These are phyloP conservation scores for Apiospora malaysiana DNA, from an alignment of 2,329 filamentous ascomycete species.

Conservation along the genomic window DNA sequence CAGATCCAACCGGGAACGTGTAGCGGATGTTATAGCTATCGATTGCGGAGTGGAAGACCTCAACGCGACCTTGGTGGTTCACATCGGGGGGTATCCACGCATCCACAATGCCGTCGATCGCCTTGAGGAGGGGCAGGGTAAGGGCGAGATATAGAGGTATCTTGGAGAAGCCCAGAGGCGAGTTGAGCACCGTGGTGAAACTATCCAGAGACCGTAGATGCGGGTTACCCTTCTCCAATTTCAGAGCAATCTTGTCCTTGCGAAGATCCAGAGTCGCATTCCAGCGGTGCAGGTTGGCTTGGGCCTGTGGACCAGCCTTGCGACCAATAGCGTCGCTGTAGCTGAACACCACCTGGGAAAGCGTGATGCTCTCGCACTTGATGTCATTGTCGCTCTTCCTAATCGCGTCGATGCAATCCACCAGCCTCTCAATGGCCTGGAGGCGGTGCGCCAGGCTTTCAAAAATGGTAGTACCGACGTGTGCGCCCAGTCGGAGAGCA, in stretches of 20 bases:
- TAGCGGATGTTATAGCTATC: conserved; percentile 66
- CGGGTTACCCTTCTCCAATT: conserved; percentile 67
- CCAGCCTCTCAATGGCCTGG: conserved; percentile 71
- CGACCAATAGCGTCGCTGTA: conserved; percentile 54
- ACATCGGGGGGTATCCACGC: conserved; percentile 52
- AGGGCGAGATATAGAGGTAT: conserved; percentile 61
- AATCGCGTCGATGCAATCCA: conserved; percentile 72
- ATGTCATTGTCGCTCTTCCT: conserved; percentile 61
- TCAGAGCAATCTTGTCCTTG: conserved; percentile 59
- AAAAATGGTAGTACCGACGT: conserved; percentile 64
- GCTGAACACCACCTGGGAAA: conserved; percentile 70
- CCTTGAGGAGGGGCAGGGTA: conserved; percentile 69
- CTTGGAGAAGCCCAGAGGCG: conserved; percentile 52
- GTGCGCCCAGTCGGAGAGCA: conserved; percentile 62
- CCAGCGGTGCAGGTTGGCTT: conserved; percentile 44
- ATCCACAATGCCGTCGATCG: conserved; percentile 65
- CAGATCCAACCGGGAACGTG: conserved; percentile 39
- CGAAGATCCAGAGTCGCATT: conserved; percentile 65
- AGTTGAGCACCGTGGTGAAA: conserved; percentile 56
- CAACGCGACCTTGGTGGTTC: conserved; percentile 53
- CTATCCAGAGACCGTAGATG: conserved; percentile 68
- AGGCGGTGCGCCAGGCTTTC: conserved; percentile 64
- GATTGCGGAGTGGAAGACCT: conserved; percentile 58
- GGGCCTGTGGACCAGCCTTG: background rate
- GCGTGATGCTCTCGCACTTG: conserved; percentile 62